phyloP scores from a whole-genome alignment of 2,329 filamentous ascomycete genomes.

The Simplicillium aogashimaense region DNA sequence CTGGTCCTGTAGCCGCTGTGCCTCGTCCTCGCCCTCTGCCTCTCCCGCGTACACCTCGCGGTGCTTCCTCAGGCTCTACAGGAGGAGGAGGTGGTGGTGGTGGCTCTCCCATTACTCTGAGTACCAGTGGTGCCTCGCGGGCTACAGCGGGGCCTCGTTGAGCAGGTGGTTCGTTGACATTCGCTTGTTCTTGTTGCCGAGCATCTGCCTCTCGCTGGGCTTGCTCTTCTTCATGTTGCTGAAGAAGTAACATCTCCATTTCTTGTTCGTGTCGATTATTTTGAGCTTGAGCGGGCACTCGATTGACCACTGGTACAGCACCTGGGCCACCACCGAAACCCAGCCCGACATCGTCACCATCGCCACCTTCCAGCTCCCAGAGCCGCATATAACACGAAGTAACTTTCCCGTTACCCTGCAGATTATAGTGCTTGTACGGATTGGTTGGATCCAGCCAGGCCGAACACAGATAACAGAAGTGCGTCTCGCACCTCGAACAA shows the following conservation, averaged over 20 bases:
- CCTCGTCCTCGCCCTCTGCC: constrained; percentile 10
- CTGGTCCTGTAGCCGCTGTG: constrained; percentile 4
- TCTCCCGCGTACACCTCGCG: constrained; percentile 12
- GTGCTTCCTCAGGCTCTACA: constrained; percentile 12
- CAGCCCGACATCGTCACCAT: constrained; percentile 45
- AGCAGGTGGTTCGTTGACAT: constrained; percentile 10
- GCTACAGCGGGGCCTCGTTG: constrained; percentile 27
- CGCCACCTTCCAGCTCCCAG: constrained; percentile 82
- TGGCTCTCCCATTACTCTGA: constrained; percentile 37
- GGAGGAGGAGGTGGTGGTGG: constrained; percentile 9
- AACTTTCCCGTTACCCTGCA: constrained; percentile 34
- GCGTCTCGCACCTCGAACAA: constrained; percentile 78
- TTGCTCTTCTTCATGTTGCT: no score
- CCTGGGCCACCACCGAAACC: constrained; percentile 29
- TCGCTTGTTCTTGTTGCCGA: constrained; percentile 7
- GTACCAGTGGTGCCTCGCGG: constrained; percentile 45
- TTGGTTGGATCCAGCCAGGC: constrained; percentile 75
- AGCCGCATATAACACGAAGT: constrained; percentile 74
- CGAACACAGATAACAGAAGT: constrained; percentile 93
- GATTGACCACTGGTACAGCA: constrained; percentile 8
- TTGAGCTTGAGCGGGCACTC: neutral
- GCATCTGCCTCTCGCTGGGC: neutral
- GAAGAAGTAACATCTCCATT: no score
- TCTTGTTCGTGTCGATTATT: neutral
- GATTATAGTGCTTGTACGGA: constrained; percentile 85